These are phyloP conservation scores for Arabis hirsuta DNA, from an alignment of 345 rosid genomes.

Conservation along the genomic window DNA sequence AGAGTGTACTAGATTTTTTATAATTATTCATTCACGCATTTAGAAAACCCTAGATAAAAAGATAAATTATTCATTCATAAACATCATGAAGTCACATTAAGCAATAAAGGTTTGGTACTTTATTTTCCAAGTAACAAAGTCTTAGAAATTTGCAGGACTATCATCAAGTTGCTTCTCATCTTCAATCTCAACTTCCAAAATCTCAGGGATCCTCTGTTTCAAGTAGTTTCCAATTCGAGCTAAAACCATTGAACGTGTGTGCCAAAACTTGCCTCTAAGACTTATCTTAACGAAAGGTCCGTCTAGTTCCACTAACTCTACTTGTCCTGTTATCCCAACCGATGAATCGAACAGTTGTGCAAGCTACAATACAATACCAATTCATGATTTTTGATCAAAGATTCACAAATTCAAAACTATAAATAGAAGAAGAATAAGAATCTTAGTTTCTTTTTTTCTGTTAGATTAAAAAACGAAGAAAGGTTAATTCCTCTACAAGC, in stretches of 20 bases:
- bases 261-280: slow-evolving; percentile 91
- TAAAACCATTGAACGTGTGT: slow-evolving; percentile 70
- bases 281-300: slow-evolving; percentile 92
- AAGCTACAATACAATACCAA: slow-evolving; percentile 51
- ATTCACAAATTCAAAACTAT: neutral
- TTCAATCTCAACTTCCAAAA: slow-evolving; percentile 86
- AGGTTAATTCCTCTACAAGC: slow-evolving; percentile 1
- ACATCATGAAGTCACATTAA: slow-evolving; percentile 4
- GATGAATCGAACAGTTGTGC: slow-evolving; percentile 76
- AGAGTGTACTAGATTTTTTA: too few relatives aligned
- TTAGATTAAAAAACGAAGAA: neutral
- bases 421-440: neutral
- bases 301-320: slow-evolving; percentile 81
- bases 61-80: too few relatives aligned
- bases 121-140: slow-evolving; percentile 16
- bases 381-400: neutral
- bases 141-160: slow-evolving; percentile 81
- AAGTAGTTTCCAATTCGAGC: slow-evolving; percentile 87
- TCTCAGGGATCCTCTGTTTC: slow-evolving; percentile 97
- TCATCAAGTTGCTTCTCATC: slow-evolving; percentile 90
- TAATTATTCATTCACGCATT: too few relatives aligned
- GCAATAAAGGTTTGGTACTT: neutral
- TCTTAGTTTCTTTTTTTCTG: too few relatives aligned
- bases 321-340: slow-evolving; percentile 87
- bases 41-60: too few relatives aligned